Base-by-base conservation (phyloP, 2,329 filamentous ascomycete species). In the Cadophora gregata region DNA sequence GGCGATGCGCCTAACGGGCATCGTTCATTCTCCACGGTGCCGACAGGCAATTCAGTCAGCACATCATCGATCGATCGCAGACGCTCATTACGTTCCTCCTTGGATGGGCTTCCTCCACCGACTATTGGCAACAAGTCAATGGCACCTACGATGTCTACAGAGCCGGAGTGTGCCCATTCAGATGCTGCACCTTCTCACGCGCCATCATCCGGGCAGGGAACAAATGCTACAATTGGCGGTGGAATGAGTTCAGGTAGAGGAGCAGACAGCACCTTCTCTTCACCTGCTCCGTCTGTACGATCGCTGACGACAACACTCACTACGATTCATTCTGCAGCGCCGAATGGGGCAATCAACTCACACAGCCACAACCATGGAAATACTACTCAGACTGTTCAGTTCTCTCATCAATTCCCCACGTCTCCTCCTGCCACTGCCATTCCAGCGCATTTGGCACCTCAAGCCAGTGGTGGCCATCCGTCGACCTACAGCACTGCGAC, bases 221-320 rank as follows among this genome's bases (percentile, higher is more conserved):
- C 93, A 14, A 90, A 85, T 75, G 86, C 87, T 45, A 93, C 91
- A 7, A 81, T 85, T 2, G 89, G 86, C 31, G 89, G 88, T 59
- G 90, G 88, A 10, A 89, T 91, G 63, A 81, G 80, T 4, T 87
- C 85, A 59, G 86, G 88, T 66, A 87, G 91, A 72, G 93, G 92
- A 65, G 90, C 83, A 63, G 87, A 89, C 78, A 90, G 88, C 81
- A 93, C 91, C 45, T 95, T 95, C 77, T 94, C 91, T 21, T 94
- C 92, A 14, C 92, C 92, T 1, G 90, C 92, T 38, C 92, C 92
- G 29, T 95, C 92, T 8, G 88, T 93, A 58, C 90, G 89, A 68
- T 95, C 92, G 2, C 82, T 96, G 63, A 92, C 92, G 1, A 96
- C 92, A 0, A 96, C 92, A 1, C 82, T 96, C 64, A 96, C 93